Base-by-base conservation (phyloP, 345 rosid genomes). In the Luvunga scandens region DNA sequence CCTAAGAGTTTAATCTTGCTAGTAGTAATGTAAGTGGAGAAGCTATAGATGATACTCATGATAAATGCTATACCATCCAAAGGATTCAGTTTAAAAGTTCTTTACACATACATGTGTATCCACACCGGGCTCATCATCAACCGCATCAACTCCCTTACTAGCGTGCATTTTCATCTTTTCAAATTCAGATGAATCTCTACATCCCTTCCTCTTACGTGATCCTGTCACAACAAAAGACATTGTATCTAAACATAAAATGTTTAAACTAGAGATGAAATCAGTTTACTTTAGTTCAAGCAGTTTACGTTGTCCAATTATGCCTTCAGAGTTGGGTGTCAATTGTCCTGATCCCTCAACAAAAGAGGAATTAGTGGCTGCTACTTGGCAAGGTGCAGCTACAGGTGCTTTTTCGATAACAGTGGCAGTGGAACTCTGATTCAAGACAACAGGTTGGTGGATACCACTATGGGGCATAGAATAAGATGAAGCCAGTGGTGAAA, bases 171-270 rank as follows among this genome's bases (percentile, higher is more conserved):
- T 87, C 75, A 77, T 79, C 57, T 69, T 77, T 75, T 79, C 84
- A 74, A 36, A 36, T 75, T 79, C 89, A 76, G 69, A 71, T 60
- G 71, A 48, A 73, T 87, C 86, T 79, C 73, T 71, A 62, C 42
- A 79, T 66, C 78, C 87, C 85, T 92, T 92, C 87, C 92, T 89
- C 87, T 91, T 94, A 34, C 61, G 66, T 67, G 75, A 69, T 80
- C 88, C 94, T 92, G 87, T 63, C 48, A 57, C 81, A 80, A 45
- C 72, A 83, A 55, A 72, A 77, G 28, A 61, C 66, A 82, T 78
- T 70, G 72, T 73, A 66, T 33, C n/a, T 24, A 27, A n/a, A 61
- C 59, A 31, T 31, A 60, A 60, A 69, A 22, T 30, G 27, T 64
- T 65, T 30, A 81, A 67, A 28, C 7, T 67, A 73, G 66, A 2